Evolutionary conservation across 2,329 filamentous ascomycete genomes (phyloP).

Genomic region (Phaeophleospora eucalypticola): DNA sequence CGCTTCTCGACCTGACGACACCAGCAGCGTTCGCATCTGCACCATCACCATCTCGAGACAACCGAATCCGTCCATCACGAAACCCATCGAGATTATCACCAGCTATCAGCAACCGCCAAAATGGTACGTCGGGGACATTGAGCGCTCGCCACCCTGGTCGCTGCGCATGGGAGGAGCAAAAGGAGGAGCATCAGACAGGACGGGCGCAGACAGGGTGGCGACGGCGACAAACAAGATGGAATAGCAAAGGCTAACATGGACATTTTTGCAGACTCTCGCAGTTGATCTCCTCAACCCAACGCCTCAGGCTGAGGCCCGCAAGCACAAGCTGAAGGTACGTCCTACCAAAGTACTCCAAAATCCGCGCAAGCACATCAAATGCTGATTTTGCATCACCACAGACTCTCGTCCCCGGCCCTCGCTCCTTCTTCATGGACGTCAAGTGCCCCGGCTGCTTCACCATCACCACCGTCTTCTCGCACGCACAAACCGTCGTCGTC

Average conservation of each 20-base stretch:
- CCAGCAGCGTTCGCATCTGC: conserved; percentile 9
- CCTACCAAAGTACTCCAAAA: background rate
- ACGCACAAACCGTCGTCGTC: conserved; percentile 99
- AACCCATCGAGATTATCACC: conserved; percentile 11
- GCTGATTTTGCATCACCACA: conserved; percentile 14
- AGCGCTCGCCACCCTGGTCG: conserved; percentile 8
- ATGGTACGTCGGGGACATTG: conserved; percentile 25
- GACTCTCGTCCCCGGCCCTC: conserved; percentile 82
- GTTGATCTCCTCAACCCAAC: conserved; percentile 99
- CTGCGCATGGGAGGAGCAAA: conserved; percentile 21
- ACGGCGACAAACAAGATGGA: conserved; percentile 1
- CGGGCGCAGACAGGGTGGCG: background rate
- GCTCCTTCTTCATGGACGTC: conserved; percentile 99
- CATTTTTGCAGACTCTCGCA: conserved; percentile 89
- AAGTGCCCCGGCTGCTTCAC: conserved; percentile 99
- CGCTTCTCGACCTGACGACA: background rate
- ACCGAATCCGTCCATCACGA: conserved; percentile 11
- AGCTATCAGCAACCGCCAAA: conserved; percentile 25
- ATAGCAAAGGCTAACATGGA: conserved; percentile 23
- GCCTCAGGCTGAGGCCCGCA: conserved; percentile 95
- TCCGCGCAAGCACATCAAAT: background rate
- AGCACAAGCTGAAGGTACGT: conserved; percentile 99
- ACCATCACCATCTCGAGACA: conserved; percentile 20
- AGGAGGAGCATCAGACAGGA: background rate
- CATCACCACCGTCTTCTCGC: conserved; percentile 99